Evolutionary conservation across 1,284 basidiomycete genomes (phyloP), one percentile per base, ranked within the genome.

Genomic region (Spongiforma sp.): DNA sequence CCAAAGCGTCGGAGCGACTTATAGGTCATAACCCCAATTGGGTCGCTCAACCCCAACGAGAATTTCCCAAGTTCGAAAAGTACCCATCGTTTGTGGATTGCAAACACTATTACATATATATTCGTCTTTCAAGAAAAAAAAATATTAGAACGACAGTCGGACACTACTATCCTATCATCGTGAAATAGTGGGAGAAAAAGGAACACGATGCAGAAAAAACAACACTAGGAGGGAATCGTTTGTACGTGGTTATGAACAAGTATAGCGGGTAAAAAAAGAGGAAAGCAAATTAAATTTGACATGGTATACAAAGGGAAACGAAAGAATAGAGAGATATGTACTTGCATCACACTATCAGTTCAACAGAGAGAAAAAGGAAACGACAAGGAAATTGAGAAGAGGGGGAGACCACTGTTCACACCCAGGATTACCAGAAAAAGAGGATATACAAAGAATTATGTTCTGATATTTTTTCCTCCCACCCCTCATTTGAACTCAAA

Each of bases 341-440:
- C 69, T 60, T 62, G 72, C 61, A 54, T 41, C 41, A 26, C 59
- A 30, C 36, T 36, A 62, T 58, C 34, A 48, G 48, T 54, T 48
- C 30, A 46, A 59, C 41, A 36, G 41, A 33, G 70, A 50, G 36
- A 60, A 59, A 52, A 41, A 26, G 46, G 28, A 52, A 53, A 62
- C 54, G 43, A 62, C 60, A 53, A 3, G 34, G 62, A 37, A 30
- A 4, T 37, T 48, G 34, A 54, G 19, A 24, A 33, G 37, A 28
- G 28, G 10, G 28, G 52, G 60, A 72, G 50, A 73, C 61, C 74
- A 76, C 19, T 75, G 75, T 76, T 71, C 73, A 55, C 61, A 62
- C n/a, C 67, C 62, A 43, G 32, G 54, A 75, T 73, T 76, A 76
- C 68, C 68, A 69, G 61, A 59, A 11, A n/a, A 62, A 33, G 70